Evolutionary conservation across 1,139 yeast species (phyloP).

Genomic region (Saccharomyces hybrid): DNA sequence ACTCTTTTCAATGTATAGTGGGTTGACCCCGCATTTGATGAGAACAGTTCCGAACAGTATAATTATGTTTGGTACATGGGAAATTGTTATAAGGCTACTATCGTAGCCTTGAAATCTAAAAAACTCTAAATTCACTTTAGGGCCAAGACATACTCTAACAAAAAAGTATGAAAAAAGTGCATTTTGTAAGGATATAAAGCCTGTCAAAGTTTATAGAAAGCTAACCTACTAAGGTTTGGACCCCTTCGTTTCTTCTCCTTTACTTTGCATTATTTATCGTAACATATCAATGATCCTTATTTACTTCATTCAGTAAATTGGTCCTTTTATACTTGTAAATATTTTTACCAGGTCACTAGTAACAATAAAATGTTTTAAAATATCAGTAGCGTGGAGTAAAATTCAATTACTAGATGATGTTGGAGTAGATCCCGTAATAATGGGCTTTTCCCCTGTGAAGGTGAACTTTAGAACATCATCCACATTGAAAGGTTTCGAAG

Average conservation of each 20-base stretch:
- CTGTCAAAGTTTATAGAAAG: neutral
- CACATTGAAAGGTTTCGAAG: slow-evolving; percentile 27
- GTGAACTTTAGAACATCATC: slow-evolving; percentile 36
- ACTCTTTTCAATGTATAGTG: slow-evolving; percentile 88
- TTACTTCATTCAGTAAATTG: neutral
- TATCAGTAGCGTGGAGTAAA: neutral
- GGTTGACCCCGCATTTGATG: slow-evolving; percentile 90
- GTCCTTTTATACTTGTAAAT: neutral
- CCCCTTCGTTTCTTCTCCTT: neutral
- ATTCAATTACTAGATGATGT: neutral
- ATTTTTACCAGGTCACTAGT: neutral
- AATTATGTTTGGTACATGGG: slow-evolving; percentile 99
- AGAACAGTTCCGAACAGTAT: slow-evolving; percentile 97
- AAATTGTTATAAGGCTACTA: slow-evolving; percentile 67
- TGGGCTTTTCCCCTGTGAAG: slow-evolving; percentile 34
- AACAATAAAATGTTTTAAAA: neutral
- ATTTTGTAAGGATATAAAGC: neutral
- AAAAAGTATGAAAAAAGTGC: neutral
- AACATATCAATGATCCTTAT: neutral
- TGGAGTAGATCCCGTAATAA: neutral
- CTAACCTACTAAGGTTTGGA: neutral
- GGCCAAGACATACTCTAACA: neutral
- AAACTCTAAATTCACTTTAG: neutral
- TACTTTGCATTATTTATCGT: neutral
- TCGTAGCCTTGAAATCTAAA: slow-evolving; percentile 31